phyloP scores from a whole-genome alignment of 169 alveolate species.

The Plasmodium gaboni region DNA sequence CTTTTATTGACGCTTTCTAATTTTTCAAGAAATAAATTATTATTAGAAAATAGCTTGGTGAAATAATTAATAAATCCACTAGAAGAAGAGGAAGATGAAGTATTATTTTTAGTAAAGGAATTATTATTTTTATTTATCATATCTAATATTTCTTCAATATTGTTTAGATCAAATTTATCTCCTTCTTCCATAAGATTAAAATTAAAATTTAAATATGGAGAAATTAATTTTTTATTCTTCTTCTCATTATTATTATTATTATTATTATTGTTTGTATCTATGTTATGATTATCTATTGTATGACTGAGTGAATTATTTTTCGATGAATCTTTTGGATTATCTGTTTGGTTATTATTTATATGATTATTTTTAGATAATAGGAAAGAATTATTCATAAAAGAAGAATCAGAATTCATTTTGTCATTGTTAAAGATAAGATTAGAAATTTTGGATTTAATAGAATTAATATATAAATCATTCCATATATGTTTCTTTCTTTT shows the following conservation, averaged over 20 bases:
- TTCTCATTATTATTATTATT: neutral
- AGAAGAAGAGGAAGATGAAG: slow-evolving; percentile 7
- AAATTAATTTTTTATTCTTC: neutral
- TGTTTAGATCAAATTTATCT: slow-evolving; percentile 39
- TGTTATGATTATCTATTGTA: neutral
- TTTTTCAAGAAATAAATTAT: slow-evolving; percentile 63
- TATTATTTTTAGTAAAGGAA: slow-evolving; percentile 13
- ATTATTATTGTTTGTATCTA: neutral
- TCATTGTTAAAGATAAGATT: slow-evolving; percentile 23
- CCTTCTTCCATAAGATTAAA: slow-evolving; percentile 45
- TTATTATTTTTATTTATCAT: slow-evolving; percentile 52
- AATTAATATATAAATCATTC: slow-evolving; percentile 23
- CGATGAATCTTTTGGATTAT: neutral
- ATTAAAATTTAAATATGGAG: slow-evolving; percentile 43
- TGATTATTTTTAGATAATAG: neutral
- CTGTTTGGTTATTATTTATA: neutral
- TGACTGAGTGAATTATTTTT: neutral
- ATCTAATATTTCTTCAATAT: slow-evolving; percentile 75
- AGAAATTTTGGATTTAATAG: slow-evolving; percentile 22
- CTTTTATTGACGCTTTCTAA: slow-evolving; percentile 54
- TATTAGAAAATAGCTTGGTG: slow-evolving; percentile 44
- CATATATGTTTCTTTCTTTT: slow-evolving; percentile 55
- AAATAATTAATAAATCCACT: slow-evolving; percentile 66
- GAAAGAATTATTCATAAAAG: neutral
- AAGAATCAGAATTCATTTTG: neutral